These are phyloP conservation scores for Fusarium siculi DNA, from an alignment of 2,329 filamentous ascomycete species.

Conservation along the genomic window DNA sequence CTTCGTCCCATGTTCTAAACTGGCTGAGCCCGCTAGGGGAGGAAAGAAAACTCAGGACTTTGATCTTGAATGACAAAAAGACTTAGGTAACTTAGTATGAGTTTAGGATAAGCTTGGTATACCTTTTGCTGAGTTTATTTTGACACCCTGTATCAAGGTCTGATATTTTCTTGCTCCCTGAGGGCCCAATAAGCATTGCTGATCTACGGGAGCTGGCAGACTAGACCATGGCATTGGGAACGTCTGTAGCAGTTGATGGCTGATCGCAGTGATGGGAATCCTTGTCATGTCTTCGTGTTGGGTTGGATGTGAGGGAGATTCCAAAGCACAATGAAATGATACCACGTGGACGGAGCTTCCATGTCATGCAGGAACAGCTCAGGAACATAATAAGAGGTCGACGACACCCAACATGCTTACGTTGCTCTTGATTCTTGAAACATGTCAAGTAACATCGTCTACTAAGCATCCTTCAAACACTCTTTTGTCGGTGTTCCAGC, in stretches of 20 bases:
- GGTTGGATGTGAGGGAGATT: not conserved
- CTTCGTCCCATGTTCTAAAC: conserved; percentile 31
- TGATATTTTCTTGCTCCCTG: too few relatives aligned
- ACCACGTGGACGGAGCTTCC: conserved; percentile 39
- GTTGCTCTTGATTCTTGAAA: conserved; percentile 3
- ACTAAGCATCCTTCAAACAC: conserved; percentile 3
- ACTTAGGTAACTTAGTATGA: too few relatives aligned
- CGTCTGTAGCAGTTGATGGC: not conserved
- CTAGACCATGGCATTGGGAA: conserved; percentile 33
- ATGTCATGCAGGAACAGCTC: conserved; percentile 41
- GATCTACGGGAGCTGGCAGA: conserved; percentile 39
- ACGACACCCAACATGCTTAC: conserved; percentile 12
- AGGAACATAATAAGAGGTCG: conserved; percentile 13
- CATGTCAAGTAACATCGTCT: not conserved
- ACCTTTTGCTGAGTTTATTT: too few relatives aligned
- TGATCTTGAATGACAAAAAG: too few relatives aligned
- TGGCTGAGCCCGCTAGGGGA: conserved; percentile 4
- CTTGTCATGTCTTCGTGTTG: conserved; percentile 12
- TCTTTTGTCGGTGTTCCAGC: conserved; percentile 4
- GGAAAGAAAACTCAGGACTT: too few relatives aligned
- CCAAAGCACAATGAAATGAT: conserved; percentile 27
- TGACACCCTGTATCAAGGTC: too few relatives aligned
- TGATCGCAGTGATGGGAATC: conserved; percentile 11
- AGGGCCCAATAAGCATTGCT: conserved; percentile 33
- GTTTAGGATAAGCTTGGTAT: too few relatives aligned